A percentile compares a stretch with the other conserved stretches of the same genome.
Conservation (phyloP, 805 yeast genomes). For the Ogataea nakhonphanomensis region DNA sequence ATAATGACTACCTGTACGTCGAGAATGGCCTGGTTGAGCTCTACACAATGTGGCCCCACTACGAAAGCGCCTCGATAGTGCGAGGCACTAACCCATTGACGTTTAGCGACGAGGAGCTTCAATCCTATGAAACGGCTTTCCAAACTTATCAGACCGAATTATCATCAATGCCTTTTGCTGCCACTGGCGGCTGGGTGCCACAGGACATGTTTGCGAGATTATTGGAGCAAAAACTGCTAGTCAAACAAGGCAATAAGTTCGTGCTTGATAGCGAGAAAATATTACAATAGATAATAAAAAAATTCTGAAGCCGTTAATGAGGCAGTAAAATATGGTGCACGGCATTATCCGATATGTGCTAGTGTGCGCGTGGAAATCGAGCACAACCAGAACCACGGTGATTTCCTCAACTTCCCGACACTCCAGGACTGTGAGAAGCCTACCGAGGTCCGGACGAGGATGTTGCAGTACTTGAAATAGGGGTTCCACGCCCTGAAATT, state of each 20-base stretch:
- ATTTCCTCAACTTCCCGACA: not conserved
- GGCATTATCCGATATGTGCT: not conserved
- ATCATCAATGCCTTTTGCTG: conserved; percentile 75
- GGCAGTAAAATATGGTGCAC: conserved; percentile 1
- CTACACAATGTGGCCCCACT: conserved; percentile 65
- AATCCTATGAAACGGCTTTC: conserved; percentile 53
- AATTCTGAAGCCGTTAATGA: conserved; percentile 5
- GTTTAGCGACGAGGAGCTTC: conserved; percentile 56
- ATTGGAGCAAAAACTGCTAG: conserved; percentile 64
- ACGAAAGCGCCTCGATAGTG: conserved; percentile 55
- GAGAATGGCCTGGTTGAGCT: conserved; percentile 66
- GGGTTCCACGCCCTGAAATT: not conserved
- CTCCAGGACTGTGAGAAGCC: not conserved
- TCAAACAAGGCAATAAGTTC: conserved; percentile 51
- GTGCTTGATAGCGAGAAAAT: conserved; percentile 29
- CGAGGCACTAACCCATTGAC: conserved; percentile 37
- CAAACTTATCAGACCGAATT: conserved; percentile 66
- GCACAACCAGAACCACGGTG: not conserved
- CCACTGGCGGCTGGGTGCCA: conserved; percentile 94
- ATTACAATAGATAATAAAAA: conserved; percentile 10
- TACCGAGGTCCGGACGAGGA: no score
- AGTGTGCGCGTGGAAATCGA: not conserved
- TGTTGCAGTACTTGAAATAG: not conserved
- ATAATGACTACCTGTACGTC: conserved; percentile 58
- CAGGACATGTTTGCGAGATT: conserved; percentile 83